Base-by-base conservation (phyloP, 768 basidiomycete species). In the Hygrocybe coccinea region DNA sequence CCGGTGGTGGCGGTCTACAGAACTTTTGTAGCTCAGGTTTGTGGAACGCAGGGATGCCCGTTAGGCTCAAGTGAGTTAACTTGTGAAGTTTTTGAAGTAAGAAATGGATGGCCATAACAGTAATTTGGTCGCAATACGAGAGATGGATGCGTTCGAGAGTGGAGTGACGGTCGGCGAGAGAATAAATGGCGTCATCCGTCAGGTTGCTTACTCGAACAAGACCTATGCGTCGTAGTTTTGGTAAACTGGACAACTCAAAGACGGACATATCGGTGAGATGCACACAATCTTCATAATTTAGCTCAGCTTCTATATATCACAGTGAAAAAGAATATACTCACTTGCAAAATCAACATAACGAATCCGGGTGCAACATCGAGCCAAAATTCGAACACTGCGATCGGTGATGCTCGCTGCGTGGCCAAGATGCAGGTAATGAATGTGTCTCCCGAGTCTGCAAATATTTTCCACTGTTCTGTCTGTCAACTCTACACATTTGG, bases 301-400 rank as follows among this genome's bases (percentile, higher is more conserved):
- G 29, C 58, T 50, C 36, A 19, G 35, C 36, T 53, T 44, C 34
- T 29, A 39, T 36, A 60, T 53, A 36, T 17, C 33, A 34, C 53
- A 44, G 43, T 35, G 60, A 51, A 34, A 44, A 41, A 36, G 45
- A 38, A 22, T 49, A 11, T 7, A 81, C 90, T 65, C 57, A 95
- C 94, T 94, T 5, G 97, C 97, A 59, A 99, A 86, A 70, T 99
- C 97, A 61, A 99, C 85, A 67, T 98, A 99, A 63, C 97, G 79
- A 60, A 99, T 70, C 29, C 95, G 79, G 1, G 90, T 93, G 71
- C 97, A 99, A 35, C 83, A 79, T 41, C 91, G 78, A 10, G 93
- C 95, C 21, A 99, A 77, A 9, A 80, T 79, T 54, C 84, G 86
- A 35, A 99, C 88, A 7, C 89, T 91, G 38, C 81, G 80, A 69